These are phyloP conservation scores for Mortierella alpina DNA, from an alignment of 192 early-diverging fungal species.

Conservation along the genomic window DNA sequence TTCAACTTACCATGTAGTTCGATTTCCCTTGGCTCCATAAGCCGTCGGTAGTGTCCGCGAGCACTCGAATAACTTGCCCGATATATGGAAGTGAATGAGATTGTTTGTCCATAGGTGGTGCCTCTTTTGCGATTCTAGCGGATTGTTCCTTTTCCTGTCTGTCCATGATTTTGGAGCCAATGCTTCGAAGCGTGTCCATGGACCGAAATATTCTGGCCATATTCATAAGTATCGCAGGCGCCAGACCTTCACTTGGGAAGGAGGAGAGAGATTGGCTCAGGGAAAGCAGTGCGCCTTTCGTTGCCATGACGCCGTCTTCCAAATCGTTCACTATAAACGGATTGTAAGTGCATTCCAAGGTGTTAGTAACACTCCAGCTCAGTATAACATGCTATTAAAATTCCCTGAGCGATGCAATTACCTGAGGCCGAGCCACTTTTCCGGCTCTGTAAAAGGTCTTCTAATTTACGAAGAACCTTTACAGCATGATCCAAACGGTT, in stretches of 20 bases:
- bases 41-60: constrained; percentile 6
- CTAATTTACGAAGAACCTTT: constrained; percentile 12
- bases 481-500: constrained; percentile 14
- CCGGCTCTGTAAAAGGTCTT: constrained; percentile 20
- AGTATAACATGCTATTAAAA: no score
- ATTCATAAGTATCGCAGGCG: constrained; percentile 14
- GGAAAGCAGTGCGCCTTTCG: not conserved
- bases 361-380: no score
- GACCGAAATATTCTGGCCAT: constrained; percentile 43
- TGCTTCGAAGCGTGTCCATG: constrained; percentile 33
- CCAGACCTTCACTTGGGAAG: not conserved
- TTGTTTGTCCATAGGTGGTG: not conserved
- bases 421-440: constrained; percentile 5
- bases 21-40: constrained; percentile 14
- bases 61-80: not conserved
- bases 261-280: constrained; percentile 2
- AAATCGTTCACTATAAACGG: constrained; percentile 2
- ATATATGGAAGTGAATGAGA: not conserved
- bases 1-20: constrained; percentile 17
- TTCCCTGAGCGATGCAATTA: not conserved
- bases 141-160: constrained; percentile 1
- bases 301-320: not conserved
- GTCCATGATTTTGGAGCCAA: constrained; percentile 31
- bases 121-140: no score
- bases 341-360: not conserved